Conservation (phyloP, 176 grass and related monocot species). For the Typha latifolia region DNA sequence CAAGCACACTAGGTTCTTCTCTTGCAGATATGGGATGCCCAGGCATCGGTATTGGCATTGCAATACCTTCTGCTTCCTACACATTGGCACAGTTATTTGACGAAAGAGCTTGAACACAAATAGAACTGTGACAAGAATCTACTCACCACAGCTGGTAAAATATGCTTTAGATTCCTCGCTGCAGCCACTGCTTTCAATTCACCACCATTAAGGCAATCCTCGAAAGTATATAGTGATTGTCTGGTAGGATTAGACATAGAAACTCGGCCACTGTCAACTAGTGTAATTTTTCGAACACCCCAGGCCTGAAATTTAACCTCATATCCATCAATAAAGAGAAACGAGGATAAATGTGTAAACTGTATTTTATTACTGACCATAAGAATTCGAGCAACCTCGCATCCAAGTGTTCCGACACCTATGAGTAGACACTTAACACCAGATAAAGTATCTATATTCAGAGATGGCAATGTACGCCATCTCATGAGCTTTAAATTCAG, state of each 20-base stretch:
- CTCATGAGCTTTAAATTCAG: slow-evolving; percentile 98
- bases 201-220: slow-evolving; percentile 63
- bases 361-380: slow-evolving; percentile 37
- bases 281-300: slow-evolving; percentile 78
- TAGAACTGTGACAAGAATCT: slow-evolving; percentile 1
- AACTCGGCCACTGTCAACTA: slow-evolving; percentile 58
- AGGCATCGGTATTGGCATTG: slow-evolving; percentile 87
- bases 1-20: slow-evolving; percentile 45
- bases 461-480: slow-evolving; percentile 81
- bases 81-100: slow-evolving; percentile 18
- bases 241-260: slow-evolving; percentile 62
- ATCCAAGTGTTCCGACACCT: slow-evolving; percentile 83
- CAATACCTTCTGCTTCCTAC: slow-evolving; percentile 72
- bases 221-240: slow-evolving; percentile 77
- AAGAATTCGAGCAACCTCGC: slow-evolving; percentile 88
- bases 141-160: slow-evolving; percentile 72
- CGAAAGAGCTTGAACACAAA: not conserved
- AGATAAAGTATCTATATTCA: slow-evolving; percentile 53
- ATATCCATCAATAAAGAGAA: slow-evolving; percentile 14
- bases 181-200: slow-evolving; percentile 63
- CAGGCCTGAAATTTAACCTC: slow-evolving; percentile 51
- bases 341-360: not conserved
- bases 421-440: slow-evolving; percentile 49
- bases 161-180: slow-evolving; percentile 60
- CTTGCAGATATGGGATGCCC: slow-evolving; percentile 68